A percentile compares a stretch with the other conserved stretches of the same genome.
phyloP scores from a whole-genome alignment of 2,329 filamentous ascomycete species.

The Aspergillus piperis region DNA sequence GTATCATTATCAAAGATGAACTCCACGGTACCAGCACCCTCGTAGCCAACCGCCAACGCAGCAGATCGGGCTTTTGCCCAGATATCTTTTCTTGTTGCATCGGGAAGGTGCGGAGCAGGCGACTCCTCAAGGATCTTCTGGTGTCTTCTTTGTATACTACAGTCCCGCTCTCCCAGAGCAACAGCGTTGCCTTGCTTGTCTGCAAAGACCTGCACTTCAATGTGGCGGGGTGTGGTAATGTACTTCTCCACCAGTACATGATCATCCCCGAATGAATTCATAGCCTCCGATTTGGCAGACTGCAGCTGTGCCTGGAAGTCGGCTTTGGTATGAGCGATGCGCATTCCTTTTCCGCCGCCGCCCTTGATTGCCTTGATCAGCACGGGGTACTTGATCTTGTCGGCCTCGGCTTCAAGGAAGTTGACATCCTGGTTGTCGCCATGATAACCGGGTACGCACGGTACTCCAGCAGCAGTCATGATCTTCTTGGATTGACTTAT shows the following conservation, averaged over 20 bases:
- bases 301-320: slow-evolving; percentile 63
- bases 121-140: slow-evolving; percentile 69
- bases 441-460: slow-evolving; percentile 95
- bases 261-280: slow-evolving; percentile 66
- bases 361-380: slow-evolving; percentile 68
- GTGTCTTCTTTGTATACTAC: slow-evolving; percentile 65
- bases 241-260: slow-evolving; percentile 69
- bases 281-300: slow-evolving; percentile 65
- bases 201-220: slow-evolving; percentile 68
- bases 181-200: slow-evolving; percentile 67
- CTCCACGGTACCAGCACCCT: slow-evolving; percentile 67
- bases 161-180: slow-evolving; percentile 65
- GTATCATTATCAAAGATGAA: slow-evolving; percentile 70
- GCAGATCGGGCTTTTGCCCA: slow-evolving; percentile 67
- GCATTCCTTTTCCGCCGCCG: slow-evolving; percentile 69
- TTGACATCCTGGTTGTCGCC: slow-evolving; percentile 73
- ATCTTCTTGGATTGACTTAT: slow-evolving; percentile 81
- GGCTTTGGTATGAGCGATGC: slow-evolving; percentile 59
- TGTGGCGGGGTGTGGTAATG: slow-evolving; percentile 66
- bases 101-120: slow-evolving; percentile 62
- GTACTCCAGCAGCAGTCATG: slow-evolving; percentile 92
- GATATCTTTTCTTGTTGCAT: slow-evolving; percentile 62
- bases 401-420: slow-evolving; percentile 68
- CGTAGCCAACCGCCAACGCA: slow-evolving; percentile 64
- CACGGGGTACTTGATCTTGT: slow-evolving; percentile 67